Percentiles rank a stretch among this genome's conserved stretches.
Evolutionary conservation across 1,284 basidiomycete genomes (phyloP).

Genomic region (Austroboletus novae-zelandiae): DNA sequence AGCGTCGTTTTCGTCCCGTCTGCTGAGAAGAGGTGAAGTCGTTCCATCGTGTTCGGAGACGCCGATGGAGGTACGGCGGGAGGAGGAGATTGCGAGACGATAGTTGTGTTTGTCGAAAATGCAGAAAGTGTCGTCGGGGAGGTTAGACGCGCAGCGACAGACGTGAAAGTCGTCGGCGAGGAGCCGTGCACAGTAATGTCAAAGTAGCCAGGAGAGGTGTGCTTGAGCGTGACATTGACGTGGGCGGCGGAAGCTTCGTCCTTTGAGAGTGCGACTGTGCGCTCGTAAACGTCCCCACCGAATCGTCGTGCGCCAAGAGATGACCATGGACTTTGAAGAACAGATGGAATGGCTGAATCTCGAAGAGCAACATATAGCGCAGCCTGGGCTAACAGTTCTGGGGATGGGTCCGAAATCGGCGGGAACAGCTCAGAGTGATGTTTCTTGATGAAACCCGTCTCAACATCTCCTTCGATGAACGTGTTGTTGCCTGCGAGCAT

Average conservation of each 20-base stretch:
- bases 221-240: conserved; percentile 47
- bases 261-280: conserved; percentile 53
- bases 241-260: conserved; percentile 44
- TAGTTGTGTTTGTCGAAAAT: conserved; percentile 52
- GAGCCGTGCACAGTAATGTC: conserved; percentile 50
- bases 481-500: conserved; percentile 73
- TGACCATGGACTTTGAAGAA: conserved; percentile 54
- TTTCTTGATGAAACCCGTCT: conserved; percentile 94
- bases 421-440: conserved; percentile 78
- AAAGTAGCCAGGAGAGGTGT: conserved; percentile 44
- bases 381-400: conserved; percentile 72
- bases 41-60: conserved; percentile 56
- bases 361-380: conserved; percentile 74
- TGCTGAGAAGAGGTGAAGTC: conserved; percentile 65
- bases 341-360: conserved; percentile 43
- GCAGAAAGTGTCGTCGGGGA: conserved; percentile 51
- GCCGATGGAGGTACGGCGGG: conserved; percentile 49
- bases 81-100: conserved; percentile 66
- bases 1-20: conserved; percentile 58
- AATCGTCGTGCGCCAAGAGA: conserved; percentile 71
- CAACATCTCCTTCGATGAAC: conserved; percentile 82
- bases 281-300: conserved; percentile 67
- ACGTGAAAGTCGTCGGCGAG: conserved; percentile 41
- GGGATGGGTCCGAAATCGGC: conserved; percentile 49
- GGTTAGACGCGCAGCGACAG: conserved; percentile 53